Conservation (phyloP, 148 eudicot species). For the Silene latifolia region DNA sequence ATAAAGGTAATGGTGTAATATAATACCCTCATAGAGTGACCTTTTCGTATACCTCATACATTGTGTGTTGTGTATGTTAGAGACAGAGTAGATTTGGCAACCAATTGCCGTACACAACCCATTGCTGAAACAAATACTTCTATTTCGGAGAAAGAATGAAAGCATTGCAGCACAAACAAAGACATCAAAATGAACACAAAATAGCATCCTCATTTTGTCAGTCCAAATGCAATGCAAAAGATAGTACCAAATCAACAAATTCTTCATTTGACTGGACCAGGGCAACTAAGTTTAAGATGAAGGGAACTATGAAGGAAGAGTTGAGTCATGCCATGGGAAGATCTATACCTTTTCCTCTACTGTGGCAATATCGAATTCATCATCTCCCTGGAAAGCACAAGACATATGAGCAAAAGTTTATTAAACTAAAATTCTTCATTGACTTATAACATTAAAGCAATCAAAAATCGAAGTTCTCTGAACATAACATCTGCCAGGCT, state of each 20-base stretch:
- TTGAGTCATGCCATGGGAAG: background rate
- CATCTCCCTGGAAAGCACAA: slow-evolving; percentile 67
- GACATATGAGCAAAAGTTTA: slow-evolving; percentile 20
- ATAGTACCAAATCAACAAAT: background rate
- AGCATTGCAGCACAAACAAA: background rate
- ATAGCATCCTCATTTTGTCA: background rate
- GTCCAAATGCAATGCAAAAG: background rate
- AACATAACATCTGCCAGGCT: slow-evolving; percentile 5
- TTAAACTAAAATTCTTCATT: background rate
- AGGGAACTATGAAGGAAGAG: background rate
- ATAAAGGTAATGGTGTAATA: background rate
- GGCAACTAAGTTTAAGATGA: background rate
- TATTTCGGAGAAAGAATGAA: background rate
- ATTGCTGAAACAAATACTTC: background rate
- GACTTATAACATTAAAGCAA: background rate
- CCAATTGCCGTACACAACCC: background rate
- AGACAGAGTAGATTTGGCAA: background rate
- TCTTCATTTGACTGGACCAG: background rate
- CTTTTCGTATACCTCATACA: background rate
- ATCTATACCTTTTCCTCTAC: slow-evolving; percentile 66
- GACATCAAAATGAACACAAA: background rate
- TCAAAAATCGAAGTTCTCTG: slow-evolving; percentile 2
- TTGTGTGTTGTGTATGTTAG: background rate
- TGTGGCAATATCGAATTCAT: slow-evolving; percentile 57
- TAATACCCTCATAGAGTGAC: background rate